phyloP scores from a whole-genome alignment of 176 grass and related monocot genomes.

The Avena eriantha region DNA sequence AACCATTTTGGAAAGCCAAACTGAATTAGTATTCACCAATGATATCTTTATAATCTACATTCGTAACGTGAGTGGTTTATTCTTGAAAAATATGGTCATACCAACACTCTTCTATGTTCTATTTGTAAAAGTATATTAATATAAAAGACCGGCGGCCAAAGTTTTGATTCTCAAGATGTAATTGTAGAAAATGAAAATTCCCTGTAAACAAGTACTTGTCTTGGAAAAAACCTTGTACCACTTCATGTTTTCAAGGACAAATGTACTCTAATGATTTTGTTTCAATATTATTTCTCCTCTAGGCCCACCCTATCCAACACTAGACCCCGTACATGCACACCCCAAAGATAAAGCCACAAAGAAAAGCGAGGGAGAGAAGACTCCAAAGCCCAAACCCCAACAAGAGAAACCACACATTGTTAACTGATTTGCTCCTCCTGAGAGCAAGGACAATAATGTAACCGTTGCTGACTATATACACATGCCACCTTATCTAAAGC shows the following conservation, averaged over 20 bases:
- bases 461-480: too few relatives aligned
- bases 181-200: not conserved
- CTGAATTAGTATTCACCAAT: not conserved
- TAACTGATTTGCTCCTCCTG: constrained; percentile 47
- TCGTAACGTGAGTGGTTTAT: too few relatives aligned
- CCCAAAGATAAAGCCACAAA: constrained; percentile 51
- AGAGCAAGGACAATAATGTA: not conserved
- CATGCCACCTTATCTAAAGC: too few relatives aligned
- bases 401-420: constrained; percentile 20
- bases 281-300: constrained; percentile 1
- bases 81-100: not conserved
- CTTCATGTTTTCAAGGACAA: not conserved
- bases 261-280: not conserved
- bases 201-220: not conserved
- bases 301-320: constrained; percentile 44
- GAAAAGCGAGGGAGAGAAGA: constrained; percentile 61
- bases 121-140: not conserved
- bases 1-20: not conserved
- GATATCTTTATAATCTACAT: too few relatives aligned
- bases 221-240: not conserved
- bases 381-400: constrained; percentile 62
- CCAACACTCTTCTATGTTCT: not conserved
- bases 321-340: constrained; percentile 37
- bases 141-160: too few relatives aligned
- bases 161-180: not conserved